phyloP scores from a whole-genome alignment of 768 basidiomycete species.

The Tricholoma sp. region DNA sequence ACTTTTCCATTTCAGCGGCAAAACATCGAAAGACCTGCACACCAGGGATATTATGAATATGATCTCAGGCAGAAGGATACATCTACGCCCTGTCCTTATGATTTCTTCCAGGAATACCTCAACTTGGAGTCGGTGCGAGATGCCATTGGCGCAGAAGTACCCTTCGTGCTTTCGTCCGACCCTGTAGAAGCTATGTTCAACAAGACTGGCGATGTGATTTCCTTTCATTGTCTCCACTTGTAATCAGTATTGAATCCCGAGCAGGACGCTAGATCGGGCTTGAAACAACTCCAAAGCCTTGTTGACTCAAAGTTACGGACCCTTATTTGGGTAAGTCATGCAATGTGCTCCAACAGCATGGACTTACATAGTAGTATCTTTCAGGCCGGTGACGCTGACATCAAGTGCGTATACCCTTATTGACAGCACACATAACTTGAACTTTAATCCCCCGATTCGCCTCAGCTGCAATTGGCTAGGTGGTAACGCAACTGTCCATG shows the following conservation, averaged over 20 bases:
- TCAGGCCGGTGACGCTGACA: slow-evolving; percentile 28
- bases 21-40: slow-evolving; percentile 46
- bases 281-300: slow-evolving; percentile 43
- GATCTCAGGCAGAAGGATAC: slow-evolving; percentile 52
- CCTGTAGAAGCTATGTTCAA: slow-evolving; percentile 34
- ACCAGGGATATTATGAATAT: slow-evolving; percentile 31
- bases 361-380: slow-evolving; percentile 19
- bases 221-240: background rate
- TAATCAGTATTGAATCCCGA: background rate
- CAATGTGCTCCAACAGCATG: background rate
- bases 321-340: slow-evolving; percentile 39
- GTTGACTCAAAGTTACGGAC: slow-evolving; percentile 40
- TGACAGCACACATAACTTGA: slow-evolving; percentile 11
- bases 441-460: no score
- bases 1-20: slow-evolving; percentile 33
- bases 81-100: slow-evolving; percentile 35
- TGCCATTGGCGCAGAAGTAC: slow-evolving; percentile 51
- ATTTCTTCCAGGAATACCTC: slow-evolving; percentile 49
- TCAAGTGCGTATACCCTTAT: slow-evolving; percentile 35
- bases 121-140: slow-evolving; percentile 24
- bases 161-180: slow-evolving; percentile 46
- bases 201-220: slow-evolving; percentile 45
- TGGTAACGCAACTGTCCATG: no score
- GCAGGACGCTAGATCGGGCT: slow-evolving; percentile 47
- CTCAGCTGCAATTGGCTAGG: no score